Base-by-base conservation (phyloP, 1,139 yeast species). In the Taphrina pruni region DNA sequence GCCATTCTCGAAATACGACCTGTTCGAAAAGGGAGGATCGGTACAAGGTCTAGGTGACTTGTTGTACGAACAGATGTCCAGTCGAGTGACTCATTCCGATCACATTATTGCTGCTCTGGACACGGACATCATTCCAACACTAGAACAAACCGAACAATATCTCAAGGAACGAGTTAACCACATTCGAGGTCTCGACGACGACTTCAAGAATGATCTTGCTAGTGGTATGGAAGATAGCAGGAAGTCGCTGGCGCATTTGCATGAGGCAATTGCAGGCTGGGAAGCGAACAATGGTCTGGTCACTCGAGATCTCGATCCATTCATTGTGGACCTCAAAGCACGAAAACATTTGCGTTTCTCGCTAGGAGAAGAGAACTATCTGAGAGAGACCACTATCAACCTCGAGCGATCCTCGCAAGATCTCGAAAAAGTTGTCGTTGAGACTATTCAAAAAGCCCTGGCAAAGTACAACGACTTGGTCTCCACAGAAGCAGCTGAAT, bases 341-440 rank as follows among this genome's bases (percentile, higher is more conserved):
- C 97, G 93, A 74, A 84, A 87, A 76, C 96, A 89, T 77, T 84
- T 94, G 75, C 87, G 85, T 74, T 85, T 84, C 73, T 97, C 91
- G 77, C 78, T 94, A 64, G 84, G 84, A 36, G 97, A 92, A 78
- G 98, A 94, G 77, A 89, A 88, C 77, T 88, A 88, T 75, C 82
- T 94, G 67, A 89, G 90, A 75, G 97, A 92, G 76, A 97, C 98
- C 0, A 93, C 86, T 76, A 83, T 87, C 73, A 93, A 94, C 78
- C 82, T 93, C 73, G 97, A 94, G 79, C 85, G 86, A 54, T 89
- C 97, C 0, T 97, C 97, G 60, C 87, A 89, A 71, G 95, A 92
- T 76, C 84, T 95, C 73, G 98, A 93, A 78, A 87, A 88, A 73
- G 94, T 91, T 71, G 95, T 94, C 32, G 91, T 89, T 54, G 83